Evolutionary conservation across 371 early-diverging fungal genomes (phyloP), one percentile per base, ranked within the genome.

Genomic region (Cladochytrium tenue): DNA sequence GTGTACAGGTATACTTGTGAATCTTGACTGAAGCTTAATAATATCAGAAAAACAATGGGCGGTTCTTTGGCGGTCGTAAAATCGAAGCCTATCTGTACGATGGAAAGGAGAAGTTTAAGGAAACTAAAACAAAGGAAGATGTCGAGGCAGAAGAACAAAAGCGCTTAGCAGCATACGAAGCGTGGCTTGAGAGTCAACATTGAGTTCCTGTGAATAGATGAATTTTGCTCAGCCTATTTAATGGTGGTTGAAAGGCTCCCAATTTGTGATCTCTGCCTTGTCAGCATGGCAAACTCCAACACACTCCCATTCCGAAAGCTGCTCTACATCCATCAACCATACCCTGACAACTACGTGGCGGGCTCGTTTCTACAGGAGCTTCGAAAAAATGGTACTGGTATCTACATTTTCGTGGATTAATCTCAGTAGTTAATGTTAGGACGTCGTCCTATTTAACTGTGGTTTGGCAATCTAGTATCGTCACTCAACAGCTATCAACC

Each of bases 1-100:
- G 95, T 74, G 85, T 94, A 25, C 72, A 84, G 83, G 92, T 90
- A 83, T 66, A 60, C 64, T 32, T 15, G 35, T 58, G 43, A 3
- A 26, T n/a, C n/a, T n/a, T n/a, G n/a, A n/a, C n/a, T n/a, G n/a
- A n/a, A n/a, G n/a, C n/a, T n/a, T n/a, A n/a, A n/a, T n/a, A 53
- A 28, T 51, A 28, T 23, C 0, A 62, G 89, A 70, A 88, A 67
- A 95, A 95, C 93, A 88, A 94, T 60, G 92, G 92, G 5, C 86
- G 97, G 2, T 95, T 85, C 74, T 96, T 95, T 87, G 93, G 88
- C 34, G 95, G 94, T 0, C 83, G 88, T 27, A 84, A 87, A 59
- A 86, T 97, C 31, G 80, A 77, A n/a, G 94, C 96, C 7, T 84
- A 85, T 28, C 79, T 93, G 25, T 91, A 84, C 68, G 91, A 93